These are phyloP conservation scores for Sclerotinia minor DNA, from an alignment of 2,329 filamentous ascomycete species.

Conservation along the genomic window DNA sequence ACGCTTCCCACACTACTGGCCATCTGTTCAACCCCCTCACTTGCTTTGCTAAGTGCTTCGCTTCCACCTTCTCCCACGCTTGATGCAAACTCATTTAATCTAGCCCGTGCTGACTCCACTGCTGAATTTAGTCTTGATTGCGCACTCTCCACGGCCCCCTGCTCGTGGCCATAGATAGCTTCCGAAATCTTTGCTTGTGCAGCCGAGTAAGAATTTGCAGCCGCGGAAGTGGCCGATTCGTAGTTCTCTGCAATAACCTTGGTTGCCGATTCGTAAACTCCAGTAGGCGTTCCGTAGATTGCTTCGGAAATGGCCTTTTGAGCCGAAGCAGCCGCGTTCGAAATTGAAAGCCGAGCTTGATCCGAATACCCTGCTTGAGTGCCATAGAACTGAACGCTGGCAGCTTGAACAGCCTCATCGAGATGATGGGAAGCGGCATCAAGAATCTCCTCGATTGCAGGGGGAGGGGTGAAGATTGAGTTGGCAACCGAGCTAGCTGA, in stretches of 20 bases:
- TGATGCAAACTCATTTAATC: constrained; percentile 36
- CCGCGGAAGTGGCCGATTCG: constrained; percentile 30
- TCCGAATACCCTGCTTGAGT: constrained; percentile 53
- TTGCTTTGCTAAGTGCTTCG: constrained; percentile 43
- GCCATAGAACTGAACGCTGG: constrained; percentile 58
- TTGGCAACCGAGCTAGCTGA: constrained; percentile 48
- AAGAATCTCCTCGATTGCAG: constrained; percentile 58
- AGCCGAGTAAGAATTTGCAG: constrained; percentile 26
- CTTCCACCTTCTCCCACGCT: constrained; percentile 41
- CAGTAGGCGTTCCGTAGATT: constrained; percentile 56
- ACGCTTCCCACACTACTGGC: constrained; percentile 49
- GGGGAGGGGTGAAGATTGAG: constrained; percentile 56
- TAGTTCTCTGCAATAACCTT: constrained; percentile 31
- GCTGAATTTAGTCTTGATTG: constrained; percentile 36
- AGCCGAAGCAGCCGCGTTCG: constrained; percentile 55
- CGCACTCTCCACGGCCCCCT: constrained; percentile 39
- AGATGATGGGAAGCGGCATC: constrained; percentile 57
- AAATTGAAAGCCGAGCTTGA: constrained; percentile 54
- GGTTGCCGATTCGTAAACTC: constrained; percentile 31
- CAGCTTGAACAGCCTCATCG: constrained; percentile 58
- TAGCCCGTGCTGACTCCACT: constrained; percentile 38
- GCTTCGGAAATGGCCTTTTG: constrained; percentile 56
- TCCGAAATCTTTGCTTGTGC: constrained; percentile 29
- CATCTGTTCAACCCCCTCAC: constrained; percentile 47
- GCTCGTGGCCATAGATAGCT: constrained; percentile 36